These are phyloP conservation scores for Sindora glabra DNA, from an alignment of 306 rosid genomes.

Conservation along the genomic window DNA sequence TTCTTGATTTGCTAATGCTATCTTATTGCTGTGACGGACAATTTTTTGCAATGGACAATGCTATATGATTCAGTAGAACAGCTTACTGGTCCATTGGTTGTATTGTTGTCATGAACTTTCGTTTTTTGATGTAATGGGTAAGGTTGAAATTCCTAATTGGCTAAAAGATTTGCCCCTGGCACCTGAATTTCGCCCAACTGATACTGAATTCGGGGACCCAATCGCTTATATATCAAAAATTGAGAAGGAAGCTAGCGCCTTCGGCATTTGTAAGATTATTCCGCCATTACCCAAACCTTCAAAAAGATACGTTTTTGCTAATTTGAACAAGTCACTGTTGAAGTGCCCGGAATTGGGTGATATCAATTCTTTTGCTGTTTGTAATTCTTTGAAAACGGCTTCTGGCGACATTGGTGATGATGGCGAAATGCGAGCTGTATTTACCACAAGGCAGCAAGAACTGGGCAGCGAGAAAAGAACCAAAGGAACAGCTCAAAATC, in stretches of 20 bases:
- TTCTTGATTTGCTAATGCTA: background rate
- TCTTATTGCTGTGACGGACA: background rate
- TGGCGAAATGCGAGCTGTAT: conserved; percentile 62
- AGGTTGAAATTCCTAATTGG: conserved; percentile 84
- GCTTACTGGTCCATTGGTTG: conserved; percentile 10
- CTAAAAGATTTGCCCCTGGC: conserved; percentile 80
- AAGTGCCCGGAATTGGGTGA: conserved; percentile 62
- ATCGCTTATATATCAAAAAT: conserved; percentile 95
- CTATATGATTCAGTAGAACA: conserved; percentile 24
- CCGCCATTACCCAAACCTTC: conserved; percentile 95
- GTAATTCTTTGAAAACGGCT: conserved; percentile 25
- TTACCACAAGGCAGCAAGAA: conserved; percentile 95
- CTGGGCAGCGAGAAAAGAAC: conserved; percentile 51
- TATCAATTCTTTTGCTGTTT: conserved; percentile 15
- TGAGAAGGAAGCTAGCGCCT: conserved; percentile 84
- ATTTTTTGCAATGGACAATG: conserved; percentile 19
- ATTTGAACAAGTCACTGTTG: conserved; percentile 78
- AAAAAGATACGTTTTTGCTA: conserved; percentile 61
- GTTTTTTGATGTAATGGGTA: conserved; percentile 51
- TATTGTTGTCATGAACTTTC: conserved; percentile 25
- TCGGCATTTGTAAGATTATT: conserved; percentile 89
- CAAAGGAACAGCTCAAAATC: conserved; percentile 55
- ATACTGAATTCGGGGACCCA: conserved; percentile 93
- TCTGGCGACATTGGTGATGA: conserved; percentile 38
- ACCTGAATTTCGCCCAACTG: conserved; percentile 91